Evolutionary conservation across 129 eudicot species (phyloP).

Genomic region (Artemisia argyi): DNA sequence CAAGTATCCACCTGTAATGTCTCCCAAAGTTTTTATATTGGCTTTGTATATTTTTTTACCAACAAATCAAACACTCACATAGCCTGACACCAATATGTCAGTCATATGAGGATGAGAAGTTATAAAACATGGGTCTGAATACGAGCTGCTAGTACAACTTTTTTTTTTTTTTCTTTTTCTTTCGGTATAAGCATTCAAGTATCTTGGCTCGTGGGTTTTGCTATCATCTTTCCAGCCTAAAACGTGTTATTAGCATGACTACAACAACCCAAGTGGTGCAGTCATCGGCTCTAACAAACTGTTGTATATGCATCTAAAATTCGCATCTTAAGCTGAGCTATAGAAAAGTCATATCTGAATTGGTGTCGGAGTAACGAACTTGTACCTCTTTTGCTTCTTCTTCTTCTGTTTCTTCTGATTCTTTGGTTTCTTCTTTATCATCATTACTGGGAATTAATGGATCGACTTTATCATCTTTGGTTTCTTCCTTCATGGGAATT

Average conservation of each 20-base stretch:
- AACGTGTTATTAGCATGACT: constrained; percentile 35
- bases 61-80: background rate
- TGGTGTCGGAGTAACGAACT: constrained; percentile 24
- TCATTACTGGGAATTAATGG: too few species aligned
- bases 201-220: constrained; percentile 30
- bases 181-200: constrained; percentile 12
- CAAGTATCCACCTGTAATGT: too few species aligned
- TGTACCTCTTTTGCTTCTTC: constrained; percentile 38
- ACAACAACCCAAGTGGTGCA: constrained; percentile 5
- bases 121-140: background rate
- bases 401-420: constrained; percentile 10
- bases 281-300: constrained; percentile 33
- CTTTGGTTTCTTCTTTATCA: too few species aligned
- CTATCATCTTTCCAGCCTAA: constrained; percentile 29
- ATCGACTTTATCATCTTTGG: background rate
- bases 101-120: background rate
- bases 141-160: background rate
- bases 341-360: constrained; percentile 35
- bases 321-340: constrained; percentile 34
- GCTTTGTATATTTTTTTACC: too few species aligned
- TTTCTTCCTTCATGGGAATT: constrained; percentile 15
- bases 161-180: background rate
- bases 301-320: constrained; percentile 38
- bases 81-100: background rate
- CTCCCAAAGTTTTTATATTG: too few species aligned